Percentiles rank a stretch among this genome's conserved stretches.
These are phyloP conservation scores for Gossypium davidsonii DNA, from an alignment of 441 rosid genomes.

Conservation along the genomic window DNA sequence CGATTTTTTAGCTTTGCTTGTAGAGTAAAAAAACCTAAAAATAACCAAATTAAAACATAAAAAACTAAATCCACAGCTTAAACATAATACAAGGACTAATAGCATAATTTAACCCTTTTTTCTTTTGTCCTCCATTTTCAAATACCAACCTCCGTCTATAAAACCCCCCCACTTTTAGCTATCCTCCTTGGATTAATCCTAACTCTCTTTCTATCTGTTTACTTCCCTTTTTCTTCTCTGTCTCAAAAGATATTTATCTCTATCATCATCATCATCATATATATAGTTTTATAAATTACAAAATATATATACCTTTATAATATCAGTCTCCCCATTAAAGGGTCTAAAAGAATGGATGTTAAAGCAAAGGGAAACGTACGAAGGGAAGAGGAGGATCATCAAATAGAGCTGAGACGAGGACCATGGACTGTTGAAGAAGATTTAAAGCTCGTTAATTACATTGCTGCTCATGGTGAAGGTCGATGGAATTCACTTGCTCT, in stretches of 20 bases:
- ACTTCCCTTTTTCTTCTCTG: neutral
- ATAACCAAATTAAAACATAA: too few relatives aligned
- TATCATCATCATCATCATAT: neutral
- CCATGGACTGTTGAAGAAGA: constrained; percentile 67
- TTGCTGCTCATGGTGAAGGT: constrained; percentile 53
- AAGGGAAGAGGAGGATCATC: constrained; percentile 40
- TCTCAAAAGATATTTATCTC: constrained; percentile 13
- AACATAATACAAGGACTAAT: too few relatives aligned
- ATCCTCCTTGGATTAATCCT: constrained; percentile 27
- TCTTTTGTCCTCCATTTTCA: constrained; percentile 26
- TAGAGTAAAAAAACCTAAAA: too few relatives aligned
- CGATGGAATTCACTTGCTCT: constrained; percentile 64
- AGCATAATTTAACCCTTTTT: neutral
- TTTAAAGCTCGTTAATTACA: constrained; percentile 55
- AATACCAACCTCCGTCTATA: constrained; percentile 42
- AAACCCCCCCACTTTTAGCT: constrained; percentile 26
- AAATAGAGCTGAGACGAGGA: constrained; percentile 50
- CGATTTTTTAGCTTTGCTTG: too few relatives aligned
- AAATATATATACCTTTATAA: neutral
- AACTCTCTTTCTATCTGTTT: neutral
- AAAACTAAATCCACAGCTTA: too few relatives aligned
- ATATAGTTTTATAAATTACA: too few relatives aligned
- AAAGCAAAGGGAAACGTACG: constrained; percentile 30
- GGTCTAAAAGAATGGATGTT: constrained; percentile 38
- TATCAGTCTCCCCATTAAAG: constrained; percentile 29